Evolutionary conservation across 768 basidiomycete species (phyloP).

Genomic region (Pholiota microspora): DNA sequence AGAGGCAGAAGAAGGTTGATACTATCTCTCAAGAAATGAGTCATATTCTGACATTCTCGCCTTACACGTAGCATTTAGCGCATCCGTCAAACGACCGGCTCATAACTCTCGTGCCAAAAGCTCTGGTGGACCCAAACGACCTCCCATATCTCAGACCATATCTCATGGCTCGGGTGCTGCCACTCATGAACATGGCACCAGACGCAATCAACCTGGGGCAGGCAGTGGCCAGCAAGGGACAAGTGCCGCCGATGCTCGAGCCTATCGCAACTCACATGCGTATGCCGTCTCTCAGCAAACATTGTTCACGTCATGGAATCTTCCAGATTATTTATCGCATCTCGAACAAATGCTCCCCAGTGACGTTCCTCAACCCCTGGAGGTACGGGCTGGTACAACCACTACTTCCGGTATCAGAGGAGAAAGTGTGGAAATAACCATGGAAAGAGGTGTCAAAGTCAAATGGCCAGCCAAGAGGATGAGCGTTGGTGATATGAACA

Average conservation of each 20-base stretch:
- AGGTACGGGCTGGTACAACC: conserved; percentile 51
- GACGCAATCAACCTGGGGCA: conserved; percentile 41
- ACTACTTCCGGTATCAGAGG: conserved; percentile 32
- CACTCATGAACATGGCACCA: conserved; percentile 43
- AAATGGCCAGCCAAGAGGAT: conserved; percentile 93
- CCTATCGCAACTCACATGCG: conserved; percentile 78
- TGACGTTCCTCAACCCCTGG: conserved; percentile 69
- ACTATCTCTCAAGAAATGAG: neutral
- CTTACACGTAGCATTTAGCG: conserved; percentile 14
- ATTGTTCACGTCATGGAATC: conserved; percentile 80
- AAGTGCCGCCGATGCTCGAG: conserved; percentile 51
- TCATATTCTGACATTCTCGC: conserved; percentile 8
- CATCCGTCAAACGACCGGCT: conserved; percentile 34
- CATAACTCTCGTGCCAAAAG: conserved; percentile 39
- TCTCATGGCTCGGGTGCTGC: conserved; percentile 24
- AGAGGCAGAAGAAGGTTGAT: conserved; percentile 65
- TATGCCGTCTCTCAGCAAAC: conserved; percentile 79
- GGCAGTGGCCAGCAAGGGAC: conserved; percentile 35
- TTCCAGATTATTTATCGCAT: conserved; percentile 92
- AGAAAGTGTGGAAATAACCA: conserved; percentile 57
- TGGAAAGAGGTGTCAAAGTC: conserved; percentile 81
- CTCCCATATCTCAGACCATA: conserved; percentile 25
- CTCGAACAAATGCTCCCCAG: conserved; percentile 82
- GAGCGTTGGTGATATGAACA: conserved; percentile 98
- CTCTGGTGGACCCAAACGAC: conserved; percentile 37